Conservation (phyloP, 495 filamentous ascomycete genomes). For the Trichocladium antarcticum region DNA sequence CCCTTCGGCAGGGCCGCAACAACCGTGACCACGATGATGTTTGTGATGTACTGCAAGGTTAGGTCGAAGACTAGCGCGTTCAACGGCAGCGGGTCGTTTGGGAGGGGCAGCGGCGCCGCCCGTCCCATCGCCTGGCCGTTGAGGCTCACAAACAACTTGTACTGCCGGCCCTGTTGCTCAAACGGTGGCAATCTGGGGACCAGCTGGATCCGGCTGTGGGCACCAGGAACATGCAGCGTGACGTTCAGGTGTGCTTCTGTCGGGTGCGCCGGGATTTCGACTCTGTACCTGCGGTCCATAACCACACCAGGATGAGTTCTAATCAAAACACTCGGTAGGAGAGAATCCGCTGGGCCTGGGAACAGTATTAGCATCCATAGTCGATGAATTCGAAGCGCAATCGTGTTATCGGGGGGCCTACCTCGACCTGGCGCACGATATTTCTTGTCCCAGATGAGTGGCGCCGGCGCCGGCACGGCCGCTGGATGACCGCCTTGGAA, state of each 20-base stretch:
- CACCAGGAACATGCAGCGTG: conserved; percentile 51
- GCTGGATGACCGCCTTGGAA: conserved; percentile 19
- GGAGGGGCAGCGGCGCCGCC: conserved; percentile 31
- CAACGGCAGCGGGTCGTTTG: conserved; percentile 36
- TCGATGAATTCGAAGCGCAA: background rate
- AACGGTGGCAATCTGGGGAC: conserved; percentile 46
- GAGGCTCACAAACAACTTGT: conserved; percentile 22
- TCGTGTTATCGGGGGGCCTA: conserved; percentile 22
- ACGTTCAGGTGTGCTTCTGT: conserved; percentile 55
- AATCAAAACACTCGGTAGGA: conserved; percentile 57
- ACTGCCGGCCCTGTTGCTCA: conserved; percentile 36
- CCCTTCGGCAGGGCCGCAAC: conserved; percentile 52
- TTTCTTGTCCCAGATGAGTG: conserved; percentile 19
- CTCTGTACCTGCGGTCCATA: conserved; percentile 39
- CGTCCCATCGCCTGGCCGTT: conserved; percentile 51
- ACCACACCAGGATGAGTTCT: conserved; percentile 52
- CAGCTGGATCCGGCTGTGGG: conserved; percentile 55
- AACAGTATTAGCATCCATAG: conserved; percentile 1
- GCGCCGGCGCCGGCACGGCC: conserved; percentile 8
- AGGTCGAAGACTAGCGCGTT: conserved; percentile 50
- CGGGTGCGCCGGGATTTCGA: conserved; percentile 50
- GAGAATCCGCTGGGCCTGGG: conserved; percentile 38
- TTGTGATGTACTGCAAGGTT: conserved; percentile 49
- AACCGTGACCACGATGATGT: conserved; percentile 53
- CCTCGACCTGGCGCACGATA: conserved; percentile 45